A percentile compares a stretch with the other conserved stretches of the same genome.
Conservation (phyloP, 2,329 filamentous ascomycete genomes). For the Fusarium duplospermum region DNA sequence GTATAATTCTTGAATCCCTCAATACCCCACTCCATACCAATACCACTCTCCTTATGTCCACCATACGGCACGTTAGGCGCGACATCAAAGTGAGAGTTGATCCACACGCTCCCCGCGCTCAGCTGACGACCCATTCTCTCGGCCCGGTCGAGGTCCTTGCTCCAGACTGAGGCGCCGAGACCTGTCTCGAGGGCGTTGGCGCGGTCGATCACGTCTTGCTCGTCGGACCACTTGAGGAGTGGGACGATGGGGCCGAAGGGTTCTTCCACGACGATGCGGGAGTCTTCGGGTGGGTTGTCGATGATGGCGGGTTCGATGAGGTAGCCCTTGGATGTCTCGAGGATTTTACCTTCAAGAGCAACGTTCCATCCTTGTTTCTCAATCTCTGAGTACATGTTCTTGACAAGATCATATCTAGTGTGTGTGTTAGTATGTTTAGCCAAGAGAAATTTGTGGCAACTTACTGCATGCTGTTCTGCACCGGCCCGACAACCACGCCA, state of each 20-base stretch:
- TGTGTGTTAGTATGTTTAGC: background rate
- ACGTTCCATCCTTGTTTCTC: conserved; percentile 57
- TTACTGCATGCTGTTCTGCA: conserved; percentile 71
- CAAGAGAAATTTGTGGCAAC: background rate
- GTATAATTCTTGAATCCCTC: conserved; percentile 30
- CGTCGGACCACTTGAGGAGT: conserved; percentile 69
- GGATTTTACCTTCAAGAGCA: conserved; percentile 44
- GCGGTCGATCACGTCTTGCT: conserved; percentile 68
- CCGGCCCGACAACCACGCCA: conserved; percentile 61
- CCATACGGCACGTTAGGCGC: conserved; percentile 56
- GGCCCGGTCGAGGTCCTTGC: conserved; percentile 62
- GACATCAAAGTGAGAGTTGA: conserved; percentile 63
- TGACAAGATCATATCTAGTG: background rate
- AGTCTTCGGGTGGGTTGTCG: conserved; percentile 68
- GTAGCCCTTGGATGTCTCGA: conserved; percentile 57
- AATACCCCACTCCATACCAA: conserved; percentile 59
- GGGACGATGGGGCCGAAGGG: conserved; percentile 71
- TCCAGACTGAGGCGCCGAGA: conserved; percentile 69
- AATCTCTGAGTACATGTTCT: conserved; percentile 62
- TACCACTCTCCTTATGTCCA: conserved; percentile 63
- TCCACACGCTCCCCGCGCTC: conserved; percentile 69
- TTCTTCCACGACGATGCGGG: conserved; percentile 67
- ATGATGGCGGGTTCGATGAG: conserved; percentile 70
- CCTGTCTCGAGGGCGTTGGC: conserved; percentile 66
- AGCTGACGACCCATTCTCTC: conserved; percentile 64